Base-by-base conservation (phyloP, 106 monocot species). In the Gastrodia elata region DNA sequence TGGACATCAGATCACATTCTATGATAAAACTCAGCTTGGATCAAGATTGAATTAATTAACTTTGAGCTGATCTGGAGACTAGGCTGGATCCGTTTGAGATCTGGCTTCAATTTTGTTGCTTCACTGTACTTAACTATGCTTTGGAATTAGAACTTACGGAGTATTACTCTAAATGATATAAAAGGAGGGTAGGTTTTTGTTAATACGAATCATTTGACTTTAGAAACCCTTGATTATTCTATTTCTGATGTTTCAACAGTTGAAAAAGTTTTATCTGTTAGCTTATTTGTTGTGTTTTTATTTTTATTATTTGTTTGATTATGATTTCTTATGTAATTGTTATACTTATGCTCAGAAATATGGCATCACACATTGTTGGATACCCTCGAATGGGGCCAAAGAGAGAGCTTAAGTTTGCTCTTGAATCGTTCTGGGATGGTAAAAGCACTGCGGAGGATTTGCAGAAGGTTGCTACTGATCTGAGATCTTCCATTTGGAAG, bases 391-490 rank as follows among this genome's bases (percentile, higher is more conserved):
- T 87, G 87, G 87, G 83, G 36, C 83, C 87, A 22, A 83, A 87
- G 83, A 87, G 87, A 81, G 87, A 87, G 76, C 87, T 83, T 43
- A 87, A 87, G 80, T 87, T 87, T 73, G 87, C 87, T 32, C 57
- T 87, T 55, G 87, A 83, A 61, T 87, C 87, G 22, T 83, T 83
- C 72, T 83, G 87, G 87, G 87, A 87, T 76, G 81, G 81, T 16
- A 87, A 87, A 76, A 81, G 78, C 68, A 76, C 42, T 65, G 76
- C 83, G 4, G 83, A 77, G 58, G 87, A 87, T 72, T 70, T 87
- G 76, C 78, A 83, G 78, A 87, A 87, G 78, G 83, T 87, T 81
- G 52, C 87, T 32, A 68, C 81, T 4, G 87, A 87, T 78, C 78
- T 87, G 39, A 87, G 87, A 68, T 34, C 78, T 40, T 87, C 87